Evolutionary conservation across 108 stramenopile species (phyloP).

Genomic region (Cylindrotheca closterium): DNA sequence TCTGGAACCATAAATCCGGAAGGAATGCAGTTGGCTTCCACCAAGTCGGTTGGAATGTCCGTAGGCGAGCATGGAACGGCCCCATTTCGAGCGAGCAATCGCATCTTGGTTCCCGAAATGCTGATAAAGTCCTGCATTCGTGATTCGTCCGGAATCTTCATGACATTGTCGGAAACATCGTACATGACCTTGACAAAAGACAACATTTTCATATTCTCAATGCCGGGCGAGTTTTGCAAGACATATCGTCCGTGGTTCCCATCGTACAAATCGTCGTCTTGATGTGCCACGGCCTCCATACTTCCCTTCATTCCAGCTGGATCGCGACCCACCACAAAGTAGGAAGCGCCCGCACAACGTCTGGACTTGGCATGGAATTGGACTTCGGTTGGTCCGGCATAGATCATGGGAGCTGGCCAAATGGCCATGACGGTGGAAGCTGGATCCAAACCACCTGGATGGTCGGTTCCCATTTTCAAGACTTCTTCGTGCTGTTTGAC

Average conservation of each 20-base stretch:
- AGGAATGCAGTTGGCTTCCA: constrained; percentile 95
- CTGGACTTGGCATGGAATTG: constrained; percentile 98
- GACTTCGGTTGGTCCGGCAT: constrained; percentile 99
- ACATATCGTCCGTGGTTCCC: constrained; percentile 97
- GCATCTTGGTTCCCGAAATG: constrained; percentile 97
- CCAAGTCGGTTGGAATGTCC: constrained; percentile 93
- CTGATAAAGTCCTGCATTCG: constrained; percentile 95
- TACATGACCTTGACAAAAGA: constrained; percentile 99
- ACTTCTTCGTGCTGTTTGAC: constrained; percentile 98
- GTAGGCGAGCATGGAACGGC: constrained; percentile 90
- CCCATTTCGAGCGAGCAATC: constrained; percentile 89
- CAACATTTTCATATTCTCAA: constrained; percentile 94
- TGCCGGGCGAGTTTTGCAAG: constrained; percentile 92
- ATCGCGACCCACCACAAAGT: constrained; percentile 97
- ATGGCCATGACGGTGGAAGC: constrained; percentile 98
- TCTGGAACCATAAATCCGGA: constrained; percentile 99
- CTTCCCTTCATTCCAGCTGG: constrained; percentile 98
- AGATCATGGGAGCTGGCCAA: constrained; percentile 99
- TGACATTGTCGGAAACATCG: constrained; percentile 93
- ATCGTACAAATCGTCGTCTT: constrained; percentile 96
- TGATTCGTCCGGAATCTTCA: constrained; percentile 90
- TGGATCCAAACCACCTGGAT: constrained; percentile 94
- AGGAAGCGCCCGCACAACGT: constrained; percentile 92
- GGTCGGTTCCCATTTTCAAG: constrained; percentile 77
- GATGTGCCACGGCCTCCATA: constrained; percentile 77